Evolutionary conservation across 352 stramenopile genomes (phyloP), one percentile per base, ranked within the genome.

Genomic region (Pythium aphanidermatum): DNA sequence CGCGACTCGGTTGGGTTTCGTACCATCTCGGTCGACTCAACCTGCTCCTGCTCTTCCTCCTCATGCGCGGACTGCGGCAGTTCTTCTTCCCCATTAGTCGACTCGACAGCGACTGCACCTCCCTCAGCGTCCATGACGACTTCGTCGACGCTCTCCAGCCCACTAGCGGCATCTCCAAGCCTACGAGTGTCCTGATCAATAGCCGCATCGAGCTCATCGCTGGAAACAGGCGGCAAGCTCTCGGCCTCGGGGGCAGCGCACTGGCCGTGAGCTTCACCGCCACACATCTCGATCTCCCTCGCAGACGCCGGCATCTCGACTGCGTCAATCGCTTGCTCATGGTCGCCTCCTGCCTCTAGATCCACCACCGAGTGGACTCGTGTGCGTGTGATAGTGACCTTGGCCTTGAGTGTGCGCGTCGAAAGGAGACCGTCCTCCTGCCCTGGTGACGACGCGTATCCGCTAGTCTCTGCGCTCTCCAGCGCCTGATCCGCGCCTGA

Each of bases 301-400:
- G 14, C 53, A 13, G 35, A 17, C 24, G 25, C 37, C 17, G 25
- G 17, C 28, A 42, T 9, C n/a, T n/a, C n/a, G n/a, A n/a, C n/a
- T n/a, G n/a, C n/a, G n/a, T n/a, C n/a, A n/a, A n/a, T n/a, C n/a
- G n/a, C n/a, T n/a, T n/a, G 2, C 10, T 26, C 5, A 16, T 37
- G 3, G 30, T 31, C 14, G 20, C 6, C 7, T 23, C 26, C 14
- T 37, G 48, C 2, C 33, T 29, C 3, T 14, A 13, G 1, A 49
- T 53, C 37, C 19, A 60, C 39, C 10, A 44, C 46, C 19, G 42
- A 28, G 2, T 42, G 28, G 19, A 60, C 36, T 13, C 29, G 36
- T 21, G 42, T 26, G 34, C 28, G 41, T 23, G 41, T 52, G 37
- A 48, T 50, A 21, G 29, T 43, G 29, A 60, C 27, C 21, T 42